Conservation (phyloP, 192 early-diverging fungal species). For the Chytriomyces hyalinus region DNA sequence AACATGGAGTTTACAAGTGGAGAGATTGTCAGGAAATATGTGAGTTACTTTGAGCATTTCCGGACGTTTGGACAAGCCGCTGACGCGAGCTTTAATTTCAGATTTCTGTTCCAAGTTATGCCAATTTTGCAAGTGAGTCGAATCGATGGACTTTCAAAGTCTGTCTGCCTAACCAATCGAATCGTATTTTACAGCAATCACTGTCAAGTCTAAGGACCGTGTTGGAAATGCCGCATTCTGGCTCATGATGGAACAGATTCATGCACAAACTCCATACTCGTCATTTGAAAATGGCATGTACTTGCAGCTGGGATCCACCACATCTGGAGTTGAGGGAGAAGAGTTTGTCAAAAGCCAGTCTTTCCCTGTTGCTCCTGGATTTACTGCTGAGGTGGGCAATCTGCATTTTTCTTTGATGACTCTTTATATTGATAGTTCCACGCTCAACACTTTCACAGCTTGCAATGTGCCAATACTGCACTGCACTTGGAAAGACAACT, state of each 20-base stretch:
- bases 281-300: slow-evolving; percentile 62
- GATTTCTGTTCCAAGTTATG: slow-evolving; percentile 79
- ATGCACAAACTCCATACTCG: slow-evolving; percentile 65
- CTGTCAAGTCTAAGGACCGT: slow-evolving; percentile 38
- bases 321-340: slow-evolving; percentile 62
- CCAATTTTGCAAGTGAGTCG: slow-evolving; percentile 72
- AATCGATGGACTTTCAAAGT: slow-evolving; percentile 6
- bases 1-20: slow-evolving; percentile 73
- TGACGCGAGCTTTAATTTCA: not conserved
- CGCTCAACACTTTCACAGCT: slow-evolving; percentile 46
- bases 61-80: not conserved
- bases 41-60: not conserved
- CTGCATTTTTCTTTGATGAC: slow-evolving; percentile 5
- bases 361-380: slow-evolving; percentile 69
- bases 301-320: slow-evolving; percentile 64
- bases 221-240: slow-evolving; percentile 68
- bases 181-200: slow-evolving; percentile 32
- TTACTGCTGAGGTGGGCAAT: slow-evolving; percentile 73
- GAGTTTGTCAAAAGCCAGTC: slow-evolving; percentile 59
- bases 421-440: slow-evolving; percentile 4
- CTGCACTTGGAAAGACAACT: slow-evolving; percentile 68
- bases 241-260: slow-evolving; percentile 76
- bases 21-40: slow-evolving; percentile 76
- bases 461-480: slow-evolving; percentile 90
- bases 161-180: not conserved